phyloP scores from a whole-genome alignment of 768 basidiomycete species.

The Termitomyces eurrhizus region DNA sequence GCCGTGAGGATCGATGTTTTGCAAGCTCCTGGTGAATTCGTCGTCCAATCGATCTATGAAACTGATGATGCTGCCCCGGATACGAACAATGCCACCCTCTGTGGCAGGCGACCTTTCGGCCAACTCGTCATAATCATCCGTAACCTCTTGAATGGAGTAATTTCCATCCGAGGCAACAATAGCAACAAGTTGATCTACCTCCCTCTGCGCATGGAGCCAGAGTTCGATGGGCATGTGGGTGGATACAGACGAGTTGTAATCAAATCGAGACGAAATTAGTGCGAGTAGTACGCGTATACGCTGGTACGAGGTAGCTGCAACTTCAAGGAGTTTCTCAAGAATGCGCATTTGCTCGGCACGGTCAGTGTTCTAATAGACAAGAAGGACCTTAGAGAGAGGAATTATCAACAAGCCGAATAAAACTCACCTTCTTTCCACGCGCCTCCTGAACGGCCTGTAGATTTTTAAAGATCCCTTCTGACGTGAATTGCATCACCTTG shows the following conservation, averaged over 20 bases:
- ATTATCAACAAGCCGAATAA: not conserved
- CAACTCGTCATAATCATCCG: constrained; percentile 90
- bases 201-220: constrained; percentile 83
- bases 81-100: constrained; percentile 73
- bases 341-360: constrained; percentile 91
- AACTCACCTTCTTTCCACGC: constrained; percentile 87
- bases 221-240: constrained; percentile 90
- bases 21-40: constrained; percentile 95
- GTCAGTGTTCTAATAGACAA: constrained; percentile 80
- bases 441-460: constrained; percentile 90
- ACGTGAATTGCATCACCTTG: constrained; percentile 73
- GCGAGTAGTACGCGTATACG: constrained; percentile 92
- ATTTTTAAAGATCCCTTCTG: constrained; percentile 89
- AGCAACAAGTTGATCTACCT: constrained; percentile 84
- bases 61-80: constrained; percentile 94
- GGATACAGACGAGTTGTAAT: constrained; percentile 87
- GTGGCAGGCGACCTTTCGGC: constrained; percentile 74
- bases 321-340: constrained; percentile 80
- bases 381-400: not conserved
- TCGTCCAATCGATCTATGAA: constrained; percentile 96
- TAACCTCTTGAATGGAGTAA: constrained; percentile 84
- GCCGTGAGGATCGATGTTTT: constrained; percentile 98
- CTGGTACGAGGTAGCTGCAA: constrained; percentile 86
- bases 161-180: constrained; percentile 66
- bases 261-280: constrained; percentile 91